phyloP scores from a whole-genome alignment of 768 basidiomycete species.

The Leccinum uliginosum region DNA sequence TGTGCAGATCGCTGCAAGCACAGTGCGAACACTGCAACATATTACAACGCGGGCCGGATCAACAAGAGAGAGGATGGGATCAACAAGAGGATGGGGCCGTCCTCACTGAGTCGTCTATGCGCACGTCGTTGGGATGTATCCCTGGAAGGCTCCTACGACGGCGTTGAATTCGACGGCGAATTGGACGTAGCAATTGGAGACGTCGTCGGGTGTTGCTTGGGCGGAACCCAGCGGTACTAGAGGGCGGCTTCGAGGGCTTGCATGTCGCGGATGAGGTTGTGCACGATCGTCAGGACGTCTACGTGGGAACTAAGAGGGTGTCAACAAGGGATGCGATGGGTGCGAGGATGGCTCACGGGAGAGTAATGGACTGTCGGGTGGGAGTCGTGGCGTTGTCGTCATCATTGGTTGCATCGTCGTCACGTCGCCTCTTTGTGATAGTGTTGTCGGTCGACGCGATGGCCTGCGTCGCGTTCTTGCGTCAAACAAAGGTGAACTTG shows the following conservation, averaged over 20 bases:
- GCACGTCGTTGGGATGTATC: constrained; percentile 76
- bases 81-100: no score
- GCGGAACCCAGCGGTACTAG: constrained; percentile 59
- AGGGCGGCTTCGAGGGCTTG: constrained; percentile 74
- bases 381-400: no score
- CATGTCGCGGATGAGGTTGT: constrained; percentile 73
- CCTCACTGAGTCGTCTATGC: constrained; percentile 20
- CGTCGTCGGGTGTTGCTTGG: constrained; percentile 59
- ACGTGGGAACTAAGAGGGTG: constrained; percentile 1
- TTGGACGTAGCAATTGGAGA: constrained; percentile 87
- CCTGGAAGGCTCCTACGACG: constrained; percentile 69
- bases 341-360: not conserved
- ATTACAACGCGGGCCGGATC: no score
- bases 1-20: constrained; percentile 34
- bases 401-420: no score
- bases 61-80: no score
- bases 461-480: no score
- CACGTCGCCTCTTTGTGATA: no score
- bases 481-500: no score
- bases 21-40: no score
- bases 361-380: not conserved
- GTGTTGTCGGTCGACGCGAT: no score
- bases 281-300: constrained; percentile 63
- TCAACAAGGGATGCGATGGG: not conserved
- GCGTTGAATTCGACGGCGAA: constrained; percentile 87